Evolutionary conservation across 2,329 filamentous ascomycete species (phyloP).

Genomic region (Gnomoniopsis smithogilvyi): DNA sequence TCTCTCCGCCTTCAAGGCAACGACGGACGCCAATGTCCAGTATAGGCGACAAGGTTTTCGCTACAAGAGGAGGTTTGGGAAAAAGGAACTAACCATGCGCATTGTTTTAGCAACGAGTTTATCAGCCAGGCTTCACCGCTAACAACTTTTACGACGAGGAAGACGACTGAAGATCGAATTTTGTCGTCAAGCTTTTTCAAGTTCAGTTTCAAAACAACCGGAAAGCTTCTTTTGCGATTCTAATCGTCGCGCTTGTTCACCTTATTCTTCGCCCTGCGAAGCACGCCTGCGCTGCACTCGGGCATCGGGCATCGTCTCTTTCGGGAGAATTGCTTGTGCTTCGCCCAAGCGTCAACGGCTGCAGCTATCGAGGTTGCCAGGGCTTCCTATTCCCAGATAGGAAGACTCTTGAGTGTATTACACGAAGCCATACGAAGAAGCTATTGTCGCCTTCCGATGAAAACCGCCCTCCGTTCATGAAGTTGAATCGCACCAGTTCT

Average conservation of each 20-base stretch:
- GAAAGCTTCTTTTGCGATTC: slow-evolving; percentile 7
- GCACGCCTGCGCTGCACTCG: slow-evolving; percentile 21
- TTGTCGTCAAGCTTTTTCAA: slow-evolving; percentile 6
- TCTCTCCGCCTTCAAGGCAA: background rate
- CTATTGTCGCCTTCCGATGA: slow-evolving; percentile 45
- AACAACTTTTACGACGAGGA: slow-evolving; percentile 7
- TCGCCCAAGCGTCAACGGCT: slow-evolving; percentile 21
- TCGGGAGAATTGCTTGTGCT: slow-evolving; percentile 27
- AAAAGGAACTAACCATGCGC: slow-evolving; percentile 16
- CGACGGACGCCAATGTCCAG: background rate
- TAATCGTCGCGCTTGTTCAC: slow-evolving; percentile 2
- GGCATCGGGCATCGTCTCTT: slow-evolving; percentile 23
- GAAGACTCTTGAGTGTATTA: slow-evolving; percentile 10
- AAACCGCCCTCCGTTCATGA: slow-evolving; percentile 43
- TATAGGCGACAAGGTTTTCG: background rate
- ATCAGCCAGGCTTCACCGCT: slow-evolving; percentile 12
- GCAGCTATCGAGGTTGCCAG: slow-evolving; percentile 32
- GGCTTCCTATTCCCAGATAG: slow-evolving; percentile 28
- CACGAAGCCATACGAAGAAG: slow-evolving; percentile 28
- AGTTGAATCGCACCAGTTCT: slow-evolving; percentile 33
- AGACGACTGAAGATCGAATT: slow-evolving; percentile 10
- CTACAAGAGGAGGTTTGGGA: slow-evolving; percentile 10
- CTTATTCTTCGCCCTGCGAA: slow-evolving; percentile 2
- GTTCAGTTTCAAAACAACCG: slow-evolving; percentile 14
- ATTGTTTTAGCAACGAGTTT: slow-evolving; percentile 14